Evolutionary conservation across 495 filamentous ascomycete genomes (phyloP).

Genomic region (Talaromyces nanjingensis): DNA sequence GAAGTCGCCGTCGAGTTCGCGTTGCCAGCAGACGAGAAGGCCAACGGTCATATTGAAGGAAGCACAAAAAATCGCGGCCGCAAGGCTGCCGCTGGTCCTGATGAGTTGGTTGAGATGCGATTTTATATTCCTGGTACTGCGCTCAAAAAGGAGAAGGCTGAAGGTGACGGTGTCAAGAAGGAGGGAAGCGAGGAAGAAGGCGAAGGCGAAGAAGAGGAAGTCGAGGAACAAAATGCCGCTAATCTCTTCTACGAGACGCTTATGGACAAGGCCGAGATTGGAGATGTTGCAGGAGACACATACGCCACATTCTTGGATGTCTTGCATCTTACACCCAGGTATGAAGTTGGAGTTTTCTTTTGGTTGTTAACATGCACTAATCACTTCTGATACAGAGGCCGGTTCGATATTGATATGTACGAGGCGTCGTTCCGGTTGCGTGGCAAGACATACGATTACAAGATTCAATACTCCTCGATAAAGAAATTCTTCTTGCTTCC

Average conservation of each 20-base stretch:
- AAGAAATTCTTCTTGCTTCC: conserved; percentile 99
- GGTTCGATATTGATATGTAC: conserved; percentile 99
- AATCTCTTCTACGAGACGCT: conserved; percentile 94
- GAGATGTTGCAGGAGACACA: conserved; percentile 94
- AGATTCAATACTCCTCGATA: conserved; percentile 94
- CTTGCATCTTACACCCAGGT: conserved; percentile 94
- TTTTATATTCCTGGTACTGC: conserved; percentile 97
- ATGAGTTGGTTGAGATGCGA: conserved; percentile 95
- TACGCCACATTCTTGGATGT: conserved; percentile 97
- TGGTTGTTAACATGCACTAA: conserved; percentile 12
- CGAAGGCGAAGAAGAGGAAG: conserved; percentile 58
- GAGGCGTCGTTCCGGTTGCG: conserved; percentile 94
- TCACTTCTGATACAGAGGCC: conserved; percentile 60
- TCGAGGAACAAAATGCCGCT: conserved; percentile 84
- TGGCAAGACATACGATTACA: conserved; percentile 99
- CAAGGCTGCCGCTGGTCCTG: conserved; percentile 79
- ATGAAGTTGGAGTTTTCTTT: conserved; percentile 19
- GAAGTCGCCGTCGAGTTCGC: conserved; percentile 96
- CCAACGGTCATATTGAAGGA: conserved; percentile 61
- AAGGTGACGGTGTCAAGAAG: conserved; percentile 61
- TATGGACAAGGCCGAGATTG: conserved; percentile 99
- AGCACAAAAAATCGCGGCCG: conserved; percentile 74
- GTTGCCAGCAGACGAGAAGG: conserved; percentile 54
- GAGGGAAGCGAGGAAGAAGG: conserved; percentile 64
- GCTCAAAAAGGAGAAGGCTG: conserved; percentile 73